phyloP scores from a whole-genome alignment of 1,284 basidiomycete species.

The Malassezia yamatoensis region DNA sequence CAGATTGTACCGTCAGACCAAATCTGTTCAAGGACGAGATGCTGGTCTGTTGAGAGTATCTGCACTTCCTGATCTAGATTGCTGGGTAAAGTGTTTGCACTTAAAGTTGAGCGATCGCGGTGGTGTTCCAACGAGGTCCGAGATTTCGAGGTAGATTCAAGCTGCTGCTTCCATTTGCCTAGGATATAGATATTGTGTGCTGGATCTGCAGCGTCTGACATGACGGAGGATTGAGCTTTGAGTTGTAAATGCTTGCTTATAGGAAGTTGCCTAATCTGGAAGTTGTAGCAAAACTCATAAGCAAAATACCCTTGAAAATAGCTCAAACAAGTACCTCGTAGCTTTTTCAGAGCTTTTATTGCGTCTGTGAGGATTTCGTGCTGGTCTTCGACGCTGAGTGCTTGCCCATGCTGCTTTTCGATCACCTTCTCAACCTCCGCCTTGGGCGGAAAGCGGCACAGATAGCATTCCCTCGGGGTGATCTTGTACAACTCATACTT shows the following conservation, averaged over 20 bases:
- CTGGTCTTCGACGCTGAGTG: background rate
- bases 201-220: background rate
- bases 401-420: background rate
- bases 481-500: conserved; percentile 5
- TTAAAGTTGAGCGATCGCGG: background rate
- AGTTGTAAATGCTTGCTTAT: background rate
- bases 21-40: background rate
- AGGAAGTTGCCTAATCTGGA: conserved; percentile 2
- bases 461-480: conserved; percentile 3
- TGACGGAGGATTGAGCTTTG: background rate
- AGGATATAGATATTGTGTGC: conserved; percentile 5
- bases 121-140: background rate
- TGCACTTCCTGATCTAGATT: background rate
- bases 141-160: background rate
- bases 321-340: background rate
- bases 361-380: background rate
- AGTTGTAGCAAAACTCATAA: conserved; percentile 5
- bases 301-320: background rate
- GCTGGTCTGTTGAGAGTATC: background rate
- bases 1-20: conserved; percentile 9
- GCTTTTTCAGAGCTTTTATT: background rate
- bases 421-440: background rate
- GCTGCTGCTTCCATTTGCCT: background rate
- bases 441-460: background rate
- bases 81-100: background rate